These are phyloP conservation scores for Cladophialophora bantiana DNA, from an alignment of 2,329 filamentous ascomycete genomes.

Conservation along the genomic window DNA sequence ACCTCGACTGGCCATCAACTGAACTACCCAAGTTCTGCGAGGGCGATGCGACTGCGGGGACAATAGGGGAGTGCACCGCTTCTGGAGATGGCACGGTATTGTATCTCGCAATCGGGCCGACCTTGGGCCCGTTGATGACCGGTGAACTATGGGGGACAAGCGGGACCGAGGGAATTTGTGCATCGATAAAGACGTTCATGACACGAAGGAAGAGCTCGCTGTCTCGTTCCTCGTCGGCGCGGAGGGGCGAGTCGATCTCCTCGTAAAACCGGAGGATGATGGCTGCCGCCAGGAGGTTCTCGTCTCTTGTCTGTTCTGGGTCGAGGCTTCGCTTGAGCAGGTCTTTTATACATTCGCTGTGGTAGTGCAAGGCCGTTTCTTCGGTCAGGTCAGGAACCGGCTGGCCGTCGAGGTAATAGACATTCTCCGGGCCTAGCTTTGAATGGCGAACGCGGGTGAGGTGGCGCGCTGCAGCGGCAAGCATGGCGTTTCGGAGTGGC, in stretches of 20 bases:
- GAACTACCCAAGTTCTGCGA: constrained; percentile 2
- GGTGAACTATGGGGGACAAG: constrained; percentile 27
- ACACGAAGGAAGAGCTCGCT: constrained; percentile 39
- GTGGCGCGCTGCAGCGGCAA: constrained; percentile 50
- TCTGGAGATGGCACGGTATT: constrained; percentile 45
- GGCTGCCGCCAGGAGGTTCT: constrained; percentile 49
- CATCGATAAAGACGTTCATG: constrained; percentile 43
- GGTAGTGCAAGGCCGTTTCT: constrained; percentile 51
- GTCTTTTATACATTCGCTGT: constrained; percentile 51
- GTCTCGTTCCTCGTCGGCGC: constrained; percentile 29
- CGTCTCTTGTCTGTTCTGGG: constrained; percentile 48
- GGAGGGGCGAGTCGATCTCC: constrained; percentile 48
- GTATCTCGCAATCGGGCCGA: background rate
- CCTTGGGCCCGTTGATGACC: constrained; percentile 23
- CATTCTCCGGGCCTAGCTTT: constrained; percentile 1
- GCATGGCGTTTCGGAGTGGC: constrained; percentile 50
- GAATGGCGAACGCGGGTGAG: constrained; percentile 44
- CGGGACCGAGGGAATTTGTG: constrained; percentile 29
- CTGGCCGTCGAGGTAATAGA: constrained; percentile 36
- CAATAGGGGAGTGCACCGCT: constrained; percentile 46
- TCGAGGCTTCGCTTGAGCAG: constrained; percentile 50
- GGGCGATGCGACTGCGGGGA: constrained; percentile 1
- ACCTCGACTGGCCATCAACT: constrained; percentile 10
- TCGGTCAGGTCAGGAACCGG: constrained; percentile 44
- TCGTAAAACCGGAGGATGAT: constrained; percentile 52